Percentiles rank a stretch among this genome's conserved stretches.
Evolutionary conservation across 202 grass and related monocot species (phyloP).

Genomic region (Alloteropsis angusta): DNA sequence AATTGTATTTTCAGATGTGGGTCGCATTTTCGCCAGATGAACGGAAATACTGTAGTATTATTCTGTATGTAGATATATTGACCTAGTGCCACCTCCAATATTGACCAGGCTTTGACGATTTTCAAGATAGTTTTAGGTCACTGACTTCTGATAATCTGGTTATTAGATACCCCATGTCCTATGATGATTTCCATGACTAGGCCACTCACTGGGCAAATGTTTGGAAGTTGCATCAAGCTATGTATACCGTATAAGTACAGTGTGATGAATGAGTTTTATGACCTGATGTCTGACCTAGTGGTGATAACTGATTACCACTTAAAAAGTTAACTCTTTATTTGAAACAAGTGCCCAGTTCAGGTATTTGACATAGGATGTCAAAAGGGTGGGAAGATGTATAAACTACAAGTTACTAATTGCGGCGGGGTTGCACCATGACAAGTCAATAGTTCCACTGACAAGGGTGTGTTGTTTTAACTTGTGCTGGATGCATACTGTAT

Average conservation of each 20-base stretch:
- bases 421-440: not conserved
- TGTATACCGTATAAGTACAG: not conserved
- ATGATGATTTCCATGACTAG: constrained; percentile 8
- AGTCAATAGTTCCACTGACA: not conserved
- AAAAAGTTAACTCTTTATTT: not conserved
- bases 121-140: not conserved
- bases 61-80: not conserved
- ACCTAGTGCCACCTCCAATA: not conserved
- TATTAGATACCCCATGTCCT: not conserved
- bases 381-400: not conserved
- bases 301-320: not conserved
- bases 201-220: not conserved
- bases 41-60: not conserved
- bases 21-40: not conserved
- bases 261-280: not conserved
- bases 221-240: constrained; percentile 11
- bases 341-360: not conserved
- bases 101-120: not conserved
- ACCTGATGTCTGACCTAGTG: not conserved
- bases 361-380: not conserved
- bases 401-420: not conserved
- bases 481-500: not conserved
- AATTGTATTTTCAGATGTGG: not conserved
- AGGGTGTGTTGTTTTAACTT: not conserved
- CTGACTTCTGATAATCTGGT: not conserved